These are phyloP conservation scores for Protoeuglena noctilucae DNA, from an alignment of 139 green algal genomes.

Conservation along the genomic window DNA sequence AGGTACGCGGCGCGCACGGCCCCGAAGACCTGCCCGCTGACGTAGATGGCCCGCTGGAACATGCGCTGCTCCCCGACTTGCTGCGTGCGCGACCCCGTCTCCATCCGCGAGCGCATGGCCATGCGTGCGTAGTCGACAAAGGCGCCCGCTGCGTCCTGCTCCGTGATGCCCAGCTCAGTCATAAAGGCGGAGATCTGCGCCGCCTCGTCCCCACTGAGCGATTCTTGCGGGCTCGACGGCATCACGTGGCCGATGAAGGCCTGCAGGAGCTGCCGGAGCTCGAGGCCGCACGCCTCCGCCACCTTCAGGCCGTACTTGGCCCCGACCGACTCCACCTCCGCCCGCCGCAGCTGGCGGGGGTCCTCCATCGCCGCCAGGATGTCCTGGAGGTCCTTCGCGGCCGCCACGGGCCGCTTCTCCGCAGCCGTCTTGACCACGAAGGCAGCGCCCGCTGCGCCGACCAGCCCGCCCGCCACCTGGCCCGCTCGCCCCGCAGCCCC, in stretches of 20 bases:
- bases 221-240: neutral
- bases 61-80: neutral
- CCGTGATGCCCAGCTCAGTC: neutral
- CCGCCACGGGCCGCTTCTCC: neutral
- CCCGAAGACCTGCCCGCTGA: neutral
- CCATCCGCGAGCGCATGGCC: slow-evolving; percentile 1
- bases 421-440: neutral
- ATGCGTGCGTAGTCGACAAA: neutral
- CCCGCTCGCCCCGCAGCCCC: neutral
- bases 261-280: neutral
- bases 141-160: neutral
- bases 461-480: neutral
- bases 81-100: neutral
- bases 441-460: neutral
- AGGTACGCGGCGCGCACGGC: slow-evolving; percentile 2
- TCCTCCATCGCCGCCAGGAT: neutral
- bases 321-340: neutral
- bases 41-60: slow-evolving; percentile 4
- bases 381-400: neutral
- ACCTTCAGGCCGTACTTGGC: neutral
- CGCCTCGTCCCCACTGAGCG: neutral
- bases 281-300: neutral
- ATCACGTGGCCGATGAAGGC: neutral
- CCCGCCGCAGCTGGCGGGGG: neutral
- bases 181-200: neutral